Conservation (phyloP, 176 grass and related monocot genomes). For the Triticum urartu region DNA sequence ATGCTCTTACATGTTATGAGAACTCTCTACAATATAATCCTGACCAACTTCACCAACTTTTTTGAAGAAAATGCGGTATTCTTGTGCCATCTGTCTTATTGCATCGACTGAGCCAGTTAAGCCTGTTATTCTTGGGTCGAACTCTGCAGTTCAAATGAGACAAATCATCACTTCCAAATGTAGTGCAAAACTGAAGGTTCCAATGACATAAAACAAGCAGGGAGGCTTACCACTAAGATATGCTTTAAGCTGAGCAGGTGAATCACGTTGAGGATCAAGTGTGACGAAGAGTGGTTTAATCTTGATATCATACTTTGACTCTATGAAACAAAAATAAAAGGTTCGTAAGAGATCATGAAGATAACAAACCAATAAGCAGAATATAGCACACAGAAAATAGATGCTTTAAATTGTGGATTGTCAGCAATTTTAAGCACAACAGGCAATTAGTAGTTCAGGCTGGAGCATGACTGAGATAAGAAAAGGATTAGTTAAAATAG, state of each 20-base stretch:
- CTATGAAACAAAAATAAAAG: conserved; percentile 47
- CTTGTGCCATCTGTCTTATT: conserved; percentile 92
- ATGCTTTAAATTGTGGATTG: conserved; percentile 12
- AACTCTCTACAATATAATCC: conserved; percentile 93
- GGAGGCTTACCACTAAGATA: conserved; percentile 80
- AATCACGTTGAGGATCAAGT: conserved; percentile 92
- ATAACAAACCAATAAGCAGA: conserved; percentile 16
- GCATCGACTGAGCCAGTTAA: conserved; percentile 61
- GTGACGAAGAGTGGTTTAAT: conserved; percentile 74
- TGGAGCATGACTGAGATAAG: not conserved
- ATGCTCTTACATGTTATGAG: conserved; percentile 71
- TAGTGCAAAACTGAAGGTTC: conserved; percentile 22
- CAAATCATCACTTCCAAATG: conserved; percentile 26
- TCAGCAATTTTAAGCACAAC: not conserved
- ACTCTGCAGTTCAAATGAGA: conserved; percentile 58
- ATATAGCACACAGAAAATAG: not conserved
- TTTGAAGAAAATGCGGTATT: conserved; percentile 93
- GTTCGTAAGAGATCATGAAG: conserved; percentile 5
- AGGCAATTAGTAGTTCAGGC: not conserved
- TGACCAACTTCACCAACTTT: conserved; percentile 78
- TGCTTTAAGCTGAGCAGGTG: conserved; percentile 74
- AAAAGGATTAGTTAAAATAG: not conserved
- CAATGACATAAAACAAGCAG: not conserved
- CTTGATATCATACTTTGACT: conserved; percentile 64
- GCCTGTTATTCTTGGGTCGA: conserved; percentile 85